These are phyloP conservation scores for Fusarium algeriense DNA, from an alignment of 2,329 filamentous ascomycete genomes.

Conservation along the genomic window DNA sequence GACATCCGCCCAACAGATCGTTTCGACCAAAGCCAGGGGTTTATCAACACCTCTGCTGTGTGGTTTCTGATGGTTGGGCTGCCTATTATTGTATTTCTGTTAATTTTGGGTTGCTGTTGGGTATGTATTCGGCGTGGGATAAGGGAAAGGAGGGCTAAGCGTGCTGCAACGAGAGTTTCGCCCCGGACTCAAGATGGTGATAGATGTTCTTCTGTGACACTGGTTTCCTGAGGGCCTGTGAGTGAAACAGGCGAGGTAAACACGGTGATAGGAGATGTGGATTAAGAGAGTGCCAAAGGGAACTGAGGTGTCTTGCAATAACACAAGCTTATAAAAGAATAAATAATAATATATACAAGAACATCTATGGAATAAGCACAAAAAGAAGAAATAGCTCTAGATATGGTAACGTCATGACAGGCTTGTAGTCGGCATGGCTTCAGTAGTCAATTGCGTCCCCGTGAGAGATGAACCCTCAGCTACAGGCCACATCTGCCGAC, in stretches of 20 bases:
- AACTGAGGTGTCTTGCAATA: not conserved
- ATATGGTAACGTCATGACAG: not conserved
- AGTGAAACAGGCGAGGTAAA: too few relatives aligned
- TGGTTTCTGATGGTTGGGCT: slow-evolving; percentile 1
- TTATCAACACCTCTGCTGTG: not conserved
- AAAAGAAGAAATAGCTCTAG: not conserved
- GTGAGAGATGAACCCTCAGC: not conserved
- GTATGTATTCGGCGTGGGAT: not conserved
- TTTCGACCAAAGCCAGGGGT: not conserved
- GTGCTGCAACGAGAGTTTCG: too few relatives aligned
- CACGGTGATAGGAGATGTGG: accelerated
- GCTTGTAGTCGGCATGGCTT: not conserved
- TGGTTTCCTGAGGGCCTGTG: not conserved
- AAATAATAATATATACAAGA: not conserved
- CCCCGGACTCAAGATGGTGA: too few relatives aligned
- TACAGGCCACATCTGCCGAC: slow-evolving; percentile 2
- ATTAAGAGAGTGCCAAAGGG: not conserved
- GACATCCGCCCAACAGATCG: not conserved
- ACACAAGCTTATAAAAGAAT: not conserved
- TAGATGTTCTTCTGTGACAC: not conserved
- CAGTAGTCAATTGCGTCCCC: not conserved
- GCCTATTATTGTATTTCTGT: not conserved
- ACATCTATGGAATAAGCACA: not conserved
- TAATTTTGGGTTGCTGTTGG: not conserved
- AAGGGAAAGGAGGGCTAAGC: not conserved